Base-by-base conservation (phyloP, 345 rosid genomes). In the Psidium friedrichsthalianum region DNA sequence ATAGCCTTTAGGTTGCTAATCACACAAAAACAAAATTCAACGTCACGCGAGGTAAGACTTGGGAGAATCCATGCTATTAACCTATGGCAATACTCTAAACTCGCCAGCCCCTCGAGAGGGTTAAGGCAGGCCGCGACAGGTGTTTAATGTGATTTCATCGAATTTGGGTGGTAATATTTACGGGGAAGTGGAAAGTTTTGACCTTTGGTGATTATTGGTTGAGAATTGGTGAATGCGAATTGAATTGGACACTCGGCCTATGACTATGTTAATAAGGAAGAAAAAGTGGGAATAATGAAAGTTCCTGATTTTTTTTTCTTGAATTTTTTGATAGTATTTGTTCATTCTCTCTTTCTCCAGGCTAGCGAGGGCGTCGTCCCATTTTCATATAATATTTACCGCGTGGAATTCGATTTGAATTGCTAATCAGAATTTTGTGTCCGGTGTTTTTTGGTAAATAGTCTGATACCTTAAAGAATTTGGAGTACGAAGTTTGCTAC, bases 401-500 rank as follows among this genome's bases (percentile, higher is more conserved):
- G 1, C 36, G 24, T 59, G 78, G 8, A 51, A 44, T 15, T 56
- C 0, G 18, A 3, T 14, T n/a, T 5, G 16, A 56, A 40, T 14
- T 83, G n/a, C 61, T 83, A 40, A 40, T 59, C 81, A 56, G 54
- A 56, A 51, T 78, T 55, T 86, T 56, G 10, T 84, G 51, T 57
- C 27, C 51, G 29, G 56, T 82, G 56, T 86, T 83, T 57, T 82
- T 86, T 90, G 92, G 89, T 86, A 86, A 91, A 91, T 93, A 90
- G 94, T 93, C 96, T 96, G 99, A 90, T 97, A 97, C 90, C 94
- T 95, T 83, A n/a, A 96, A 88, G 94, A 92, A 97, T 92, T 89
- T 97, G 94, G 98, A 97, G 51, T 97, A 95, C 86, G 92, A 96
- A 84, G 99, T 95, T 6, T 85, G 87, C 89, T 97, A 97, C 88